These are phyloP conservation scores for Syzygium syzygioides DNA, from an alignment of 441 rosid species.

Conservation along the genomic window DNA sequence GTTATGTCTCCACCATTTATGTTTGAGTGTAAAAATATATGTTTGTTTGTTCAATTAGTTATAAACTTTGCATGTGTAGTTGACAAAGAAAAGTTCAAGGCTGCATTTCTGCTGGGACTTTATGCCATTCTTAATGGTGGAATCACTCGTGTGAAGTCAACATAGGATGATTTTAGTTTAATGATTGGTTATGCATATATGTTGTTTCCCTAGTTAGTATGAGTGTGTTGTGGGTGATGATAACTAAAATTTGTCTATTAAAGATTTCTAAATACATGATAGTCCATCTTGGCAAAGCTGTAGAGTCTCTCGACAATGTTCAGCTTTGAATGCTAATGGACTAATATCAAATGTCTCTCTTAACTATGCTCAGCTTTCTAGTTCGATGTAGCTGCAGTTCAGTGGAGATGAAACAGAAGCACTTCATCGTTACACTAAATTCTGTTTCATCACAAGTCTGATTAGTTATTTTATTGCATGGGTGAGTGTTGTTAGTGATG, in stretches of 20 bases:
- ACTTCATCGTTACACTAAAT: not conserved
- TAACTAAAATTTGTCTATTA: not conserved
- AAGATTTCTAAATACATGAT: not conserved
- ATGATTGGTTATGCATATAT: not conserved
- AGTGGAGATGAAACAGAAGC: constrained; percentile 19
- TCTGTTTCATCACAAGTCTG: not conserved
- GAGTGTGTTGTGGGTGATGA: not conserved
- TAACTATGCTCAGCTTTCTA: constrained; percentile 17
- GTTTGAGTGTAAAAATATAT: not conserved
- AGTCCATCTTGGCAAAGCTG: constrained; percentile 39
- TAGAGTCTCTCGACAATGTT: not conserved
- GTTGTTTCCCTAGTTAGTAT: not conserved
- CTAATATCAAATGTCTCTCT: constrained; percentile 1
- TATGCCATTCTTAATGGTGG: not conserved
- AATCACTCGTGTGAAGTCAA: not conserved
- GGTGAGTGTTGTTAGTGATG: not conserved
- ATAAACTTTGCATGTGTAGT: not conserved
- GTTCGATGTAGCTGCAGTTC: constrained; percentile 17
- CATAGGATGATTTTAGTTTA: not conserved
- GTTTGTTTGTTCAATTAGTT: not conserved
- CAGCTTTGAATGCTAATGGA: not conserved
- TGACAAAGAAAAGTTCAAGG: not conserved
- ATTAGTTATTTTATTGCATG: not conserved
- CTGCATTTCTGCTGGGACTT: not conserved
- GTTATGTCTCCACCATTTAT: not conserved